phyloP scores from a whole-genome alignment of 768 basidiomycete genomes.

The Agrocybe chaxingu region DNA sequence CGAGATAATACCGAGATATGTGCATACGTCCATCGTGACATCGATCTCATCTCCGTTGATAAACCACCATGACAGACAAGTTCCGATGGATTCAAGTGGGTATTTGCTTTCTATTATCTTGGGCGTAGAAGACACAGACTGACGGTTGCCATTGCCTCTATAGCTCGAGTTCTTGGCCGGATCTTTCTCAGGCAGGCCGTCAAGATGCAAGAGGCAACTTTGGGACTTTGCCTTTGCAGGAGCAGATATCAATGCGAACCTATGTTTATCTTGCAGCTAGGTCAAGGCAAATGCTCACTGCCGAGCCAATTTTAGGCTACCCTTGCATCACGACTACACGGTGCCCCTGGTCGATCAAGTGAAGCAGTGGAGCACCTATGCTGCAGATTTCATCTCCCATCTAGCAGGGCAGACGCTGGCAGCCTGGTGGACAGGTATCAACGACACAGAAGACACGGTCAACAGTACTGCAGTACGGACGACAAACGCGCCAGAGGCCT shows the following conservation, averaged over 20 bases:
- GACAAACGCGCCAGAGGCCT: background rate
- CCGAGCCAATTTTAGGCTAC: slow-evolving; percentile 29
- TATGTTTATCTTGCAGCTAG: slow-evolving; percentile 23
- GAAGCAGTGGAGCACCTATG: slow-evolving; percentile 44
- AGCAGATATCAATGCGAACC: slow-evolving; percentile 39
- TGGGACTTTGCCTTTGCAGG: slow-evolving; percentile 60
- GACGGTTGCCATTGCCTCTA: background rate
- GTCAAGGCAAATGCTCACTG: background rate
- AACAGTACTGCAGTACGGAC: slow-evolving; percentile 28
- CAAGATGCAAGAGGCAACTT: slow-evolving; percentile 41
- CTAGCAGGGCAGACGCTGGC: slow-evolving; percentile 40
- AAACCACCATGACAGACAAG: slow-evolving; percentile 34
- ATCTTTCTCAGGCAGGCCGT: slow-evolving; percentile 16
- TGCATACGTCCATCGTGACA: slow-evolving; percentile 13
- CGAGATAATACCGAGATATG: slow-evolving; percentile 44
- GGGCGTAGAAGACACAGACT: background rate
- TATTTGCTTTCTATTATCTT: slow-evolving; percentile 11
- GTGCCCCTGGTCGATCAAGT: slow-evolving; percentile 47
- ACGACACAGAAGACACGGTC: slow-evolving; percentile 49
- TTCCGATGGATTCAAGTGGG: slow-evolving; percentile 51
- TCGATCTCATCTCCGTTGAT: background rate
- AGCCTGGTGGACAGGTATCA: slow-evolving; percentile 60
- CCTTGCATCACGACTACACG: slow-evolving; percentile 45
- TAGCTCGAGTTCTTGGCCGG: slow-evolving; percentile 37
- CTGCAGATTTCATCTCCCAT: slow-evolving; percentile 41